A percentile compares a stretch with the other conserved stretches of the same genome.
These are phyloP conservation scores for Strobilomyces dryophilus DNA, from an alignment of 768 basidiomycete species.

Conservation along the genomic window DNA sequence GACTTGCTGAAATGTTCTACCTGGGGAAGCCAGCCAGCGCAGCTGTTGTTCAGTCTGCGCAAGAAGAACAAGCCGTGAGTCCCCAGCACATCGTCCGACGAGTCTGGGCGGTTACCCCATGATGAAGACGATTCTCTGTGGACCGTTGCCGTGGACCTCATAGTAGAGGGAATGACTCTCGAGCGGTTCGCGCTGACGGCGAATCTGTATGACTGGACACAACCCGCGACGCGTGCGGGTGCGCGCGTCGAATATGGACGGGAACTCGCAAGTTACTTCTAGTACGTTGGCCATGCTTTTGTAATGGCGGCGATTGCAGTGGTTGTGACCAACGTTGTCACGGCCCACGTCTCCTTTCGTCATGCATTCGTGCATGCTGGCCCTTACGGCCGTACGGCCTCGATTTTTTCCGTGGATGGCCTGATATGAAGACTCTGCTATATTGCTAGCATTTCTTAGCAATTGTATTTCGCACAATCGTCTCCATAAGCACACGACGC, in stretches of 20 bases:
- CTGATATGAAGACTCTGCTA: too few species aligned
- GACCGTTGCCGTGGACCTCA: constrained; percentile 69
- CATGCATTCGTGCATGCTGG: too few species aligned
- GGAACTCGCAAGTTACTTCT: constrained; percentile 17
- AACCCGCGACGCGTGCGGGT: constrained; percentile 69
- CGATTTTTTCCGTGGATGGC: too few species aligned
- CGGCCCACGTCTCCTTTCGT: too few species aligned
- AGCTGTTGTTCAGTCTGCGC: constrained; percentile 54
- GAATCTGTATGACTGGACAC: constrained; percentile 63
- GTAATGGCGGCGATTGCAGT: not conserved
- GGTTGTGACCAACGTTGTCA: too few species aligned
- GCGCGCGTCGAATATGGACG: constrained; percentile 51
- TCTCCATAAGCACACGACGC: too few species aligned
- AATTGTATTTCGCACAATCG: too few species aligned
- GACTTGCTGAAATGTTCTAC: constrained; percentile 57
- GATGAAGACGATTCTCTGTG: constrained; percentile 65
- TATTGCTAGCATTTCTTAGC: too few species aligned
- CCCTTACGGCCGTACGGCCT: too few species aligned
- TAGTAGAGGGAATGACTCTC: constrained; percentile 77
- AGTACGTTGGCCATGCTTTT: constrained; percentile 6
- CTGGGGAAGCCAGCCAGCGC: constrained; percentile 61
- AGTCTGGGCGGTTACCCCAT: constrained; percentile 52
- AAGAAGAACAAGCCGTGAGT: constrained; percentile 12
- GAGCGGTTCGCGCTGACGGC: constrained; percentile 41
- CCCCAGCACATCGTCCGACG: not conserved